A percentile compares a stretch with the other conserved stretches of the same genome.
Conservation (phyloP, 495 filamentous ascomycete genomes). For the Lasiosphaeria miniovina region DNA sequence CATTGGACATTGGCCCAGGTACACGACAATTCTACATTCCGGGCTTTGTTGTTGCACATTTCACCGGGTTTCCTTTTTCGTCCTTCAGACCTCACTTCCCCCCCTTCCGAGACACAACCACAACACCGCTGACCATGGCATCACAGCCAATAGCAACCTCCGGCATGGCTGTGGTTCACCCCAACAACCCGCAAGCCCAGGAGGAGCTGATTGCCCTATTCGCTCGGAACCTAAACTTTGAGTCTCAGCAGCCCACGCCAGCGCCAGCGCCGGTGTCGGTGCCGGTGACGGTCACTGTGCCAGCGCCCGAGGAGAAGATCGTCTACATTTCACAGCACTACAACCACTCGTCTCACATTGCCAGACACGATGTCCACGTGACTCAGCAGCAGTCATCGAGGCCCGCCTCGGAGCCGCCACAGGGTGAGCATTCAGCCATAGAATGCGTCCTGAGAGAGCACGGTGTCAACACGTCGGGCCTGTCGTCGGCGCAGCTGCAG, state of each 20-base stretch:
- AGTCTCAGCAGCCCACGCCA: slow-evolving; percentile 30
- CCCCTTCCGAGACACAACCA: slow-evolving; percentile 11
- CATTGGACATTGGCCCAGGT: not conserved
- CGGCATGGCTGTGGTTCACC: slow-evolving; percentile 36
- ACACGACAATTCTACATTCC: not conserved
- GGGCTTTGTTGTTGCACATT: not conserved
- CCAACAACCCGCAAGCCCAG: slow-evolving; percentile 47
- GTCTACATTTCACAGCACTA: slow-evolving; percentile 73
- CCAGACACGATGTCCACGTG: slow-evolving; percentile 25
- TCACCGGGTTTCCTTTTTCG: not conserved
- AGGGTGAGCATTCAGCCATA: slow-evolving; percentile 40
- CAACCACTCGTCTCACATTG: slow-evolving; percentile 64
- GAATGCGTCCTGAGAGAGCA: slow-evolving; percentile 42
- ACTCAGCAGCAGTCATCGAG: slow-evolving; percentile 28
- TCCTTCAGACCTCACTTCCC: not conserved
- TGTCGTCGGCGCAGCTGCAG: slow-evolving; percentile 57
- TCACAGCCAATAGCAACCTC: slow-evolving; percentile 6
- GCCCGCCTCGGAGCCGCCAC: slow-evolving; percentile 47
- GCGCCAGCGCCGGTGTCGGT: slow-evolving; percentile 29
- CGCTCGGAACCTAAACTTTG: slow-evolving; percentile 59
- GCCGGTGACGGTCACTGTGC: slow-evolving; percentile 27
- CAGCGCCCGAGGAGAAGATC: slow-evolving; percentile 37
- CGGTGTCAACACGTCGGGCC: slow-evolving; percentile 50
- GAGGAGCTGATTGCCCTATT: slow-evolving; percentile 70
- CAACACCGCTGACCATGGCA: slow-evolving; percentile 12